A percentile compares a stretch with the other conserved stretches of the same genome.
Evolutionary conservation across 768 basidiomycete species (phyloP).

Genomic region (Pulveroboletus sp.): DNA sequence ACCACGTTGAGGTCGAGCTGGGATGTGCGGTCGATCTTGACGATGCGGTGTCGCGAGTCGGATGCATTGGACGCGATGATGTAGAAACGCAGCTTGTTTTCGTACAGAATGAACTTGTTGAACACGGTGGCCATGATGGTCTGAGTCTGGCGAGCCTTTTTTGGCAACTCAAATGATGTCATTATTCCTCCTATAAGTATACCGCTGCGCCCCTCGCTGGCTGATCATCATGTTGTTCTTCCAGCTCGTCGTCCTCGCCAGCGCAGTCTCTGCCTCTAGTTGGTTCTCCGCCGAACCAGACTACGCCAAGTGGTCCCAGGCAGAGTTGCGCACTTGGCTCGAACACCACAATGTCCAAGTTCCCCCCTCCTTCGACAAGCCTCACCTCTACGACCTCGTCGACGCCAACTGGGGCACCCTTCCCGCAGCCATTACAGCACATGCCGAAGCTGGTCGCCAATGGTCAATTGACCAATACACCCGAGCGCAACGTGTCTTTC

Average conservation of each 20-base stretch:
- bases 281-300: constrained; percentile 49
- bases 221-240: constrained; percentile 16
- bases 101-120: constrained; percentile 92
- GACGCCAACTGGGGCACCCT: constrained; percentile 54
- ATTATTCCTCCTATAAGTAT: constrained; percentile 22
- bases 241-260: constrained; percentile 32
- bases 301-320: constrained; percentile 56
- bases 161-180: constrained; percentile 23
- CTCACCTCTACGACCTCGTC: constrained; percentile 48
- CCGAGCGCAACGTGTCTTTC: constrained; percentile 61
- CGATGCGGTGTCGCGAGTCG: constrained; percentile 84
- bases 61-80: constrained; percentile 89
- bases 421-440: constrained; percentile 33
- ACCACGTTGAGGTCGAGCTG: constrained; percentile 72
- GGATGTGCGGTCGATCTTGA: constrained; percentile 89
- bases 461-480: constrained; percentile 68
- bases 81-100: constrained; percentile 88
- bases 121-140: constrained; percentile 17
- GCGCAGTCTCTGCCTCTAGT: constrained; percentile 41
- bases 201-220: neutral
- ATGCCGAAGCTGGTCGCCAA: constrained; percentile 25
- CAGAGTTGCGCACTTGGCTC: constrained; percentile 68
- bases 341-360: constrained; percentile 59
- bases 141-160: neutral
- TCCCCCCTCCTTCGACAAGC: constrained; percentile 42